These are phyloP conservation scores for Ophiocordyceps camponoti-floridani DNA, from an alignment of 2,329 filamentous ascomycete species.

Conservation along the genomic window DNA sequence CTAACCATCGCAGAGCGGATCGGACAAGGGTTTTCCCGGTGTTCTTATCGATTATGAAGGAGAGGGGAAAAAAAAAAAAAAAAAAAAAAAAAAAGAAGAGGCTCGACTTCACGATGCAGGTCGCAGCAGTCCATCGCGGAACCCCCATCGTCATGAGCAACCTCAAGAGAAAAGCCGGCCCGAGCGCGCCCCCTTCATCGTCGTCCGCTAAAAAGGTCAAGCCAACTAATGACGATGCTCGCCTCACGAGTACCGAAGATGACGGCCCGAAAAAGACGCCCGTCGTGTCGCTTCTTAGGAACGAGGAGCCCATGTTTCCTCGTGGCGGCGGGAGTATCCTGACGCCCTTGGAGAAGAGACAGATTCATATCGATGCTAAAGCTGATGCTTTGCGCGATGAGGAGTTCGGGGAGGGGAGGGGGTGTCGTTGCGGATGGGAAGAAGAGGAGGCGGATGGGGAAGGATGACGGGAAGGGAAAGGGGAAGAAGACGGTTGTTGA, in stretches of 20 bases:
- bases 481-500: slow-evolving; percentile 27
- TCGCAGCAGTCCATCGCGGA: not conserved
- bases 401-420: slow-evolving; percentile 38
- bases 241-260: slow-evolving; percentile 11
- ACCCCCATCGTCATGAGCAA: slow-evolving; percentile 27
- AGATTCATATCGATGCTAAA: slow-evolving; percentile 86
- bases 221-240: slow-evolving; percentile 27
- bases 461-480: slow-evolving; percentile 28
- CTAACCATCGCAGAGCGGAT: too few species aligned
- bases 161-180: slow-evolving; percentile 40
- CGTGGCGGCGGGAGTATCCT: slow-evolving; percentile 80
- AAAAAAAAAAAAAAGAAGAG: too few species aligned
- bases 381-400: slow-evolving; percentile 85
- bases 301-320: slow-evolving; percentile 83
- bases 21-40: not conserved
- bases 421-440: slow-evolving; percentile 25
- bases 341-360: slow-evolving; percentile 87
- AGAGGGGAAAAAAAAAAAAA: not conserved
- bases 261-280: slow-evolving; percentile 14
- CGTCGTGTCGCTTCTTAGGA: slow-evolving; percentile 33
- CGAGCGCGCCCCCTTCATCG: slow-evolving; percentile 27
- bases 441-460: slow-evolving; percentile 35
- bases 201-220: slow-evolving; percentile 29
- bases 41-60: not conserved
- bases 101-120: not conserved